Percentiles rank a stretch among this genome's conserved stretches.
Conservation (phyloP, 805 yeast species). For the Yarrowia divulgata region DNA sequence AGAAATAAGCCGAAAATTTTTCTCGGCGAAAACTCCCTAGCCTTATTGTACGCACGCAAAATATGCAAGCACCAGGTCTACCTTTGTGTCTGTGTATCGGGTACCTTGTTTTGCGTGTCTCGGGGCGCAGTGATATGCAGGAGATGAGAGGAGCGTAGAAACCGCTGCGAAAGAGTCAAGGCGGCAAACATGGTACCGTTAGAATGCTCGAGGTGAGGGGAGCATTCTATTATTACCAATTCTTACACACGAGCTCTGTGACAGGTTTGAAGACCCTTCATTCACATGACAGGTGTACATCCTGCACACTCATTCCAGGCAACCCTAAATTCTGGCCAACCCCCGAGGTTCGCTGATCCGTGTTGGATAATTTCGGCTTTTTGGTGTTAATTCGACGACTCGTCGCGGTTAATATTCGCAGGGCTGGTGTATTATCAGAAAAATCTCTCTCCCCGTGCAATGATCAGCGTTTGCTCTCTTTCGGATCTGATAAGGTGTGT, state of each 20-base stretch:
- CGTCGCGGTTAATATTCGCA: no score
- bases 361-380: no score
- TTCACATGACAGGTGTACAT: neutral
- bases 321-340: neutral
- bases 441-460: neutral
- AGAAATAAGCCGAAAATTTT: no score
- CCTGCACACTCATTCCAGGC: neutral
- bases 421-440: neutral
- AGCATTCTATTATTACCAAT: neutral
- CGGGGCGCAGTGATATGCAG: slow-evolving; percentile 3
- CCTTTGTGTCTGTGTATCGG: neutral
- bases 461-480: neutral
- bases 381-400: no score
- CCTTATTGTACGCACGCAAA: neutral
- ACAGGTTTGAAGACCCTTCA: neutral
- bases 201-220: neutral
- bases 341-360: no score
- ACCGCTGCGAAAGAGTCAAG: neutral
- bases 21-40: neutral
- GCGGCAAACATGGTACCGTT: neutral
- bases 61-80: neutral
- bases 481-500: neutral
- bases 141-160: neutral
- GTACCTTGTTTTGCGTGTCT: neutral
- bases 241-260: neutral